phyloP scores from a whole-genome alignment of 2,329 filamentous ascomycete species.

The Chalaropsis thielavioides region DNA sequence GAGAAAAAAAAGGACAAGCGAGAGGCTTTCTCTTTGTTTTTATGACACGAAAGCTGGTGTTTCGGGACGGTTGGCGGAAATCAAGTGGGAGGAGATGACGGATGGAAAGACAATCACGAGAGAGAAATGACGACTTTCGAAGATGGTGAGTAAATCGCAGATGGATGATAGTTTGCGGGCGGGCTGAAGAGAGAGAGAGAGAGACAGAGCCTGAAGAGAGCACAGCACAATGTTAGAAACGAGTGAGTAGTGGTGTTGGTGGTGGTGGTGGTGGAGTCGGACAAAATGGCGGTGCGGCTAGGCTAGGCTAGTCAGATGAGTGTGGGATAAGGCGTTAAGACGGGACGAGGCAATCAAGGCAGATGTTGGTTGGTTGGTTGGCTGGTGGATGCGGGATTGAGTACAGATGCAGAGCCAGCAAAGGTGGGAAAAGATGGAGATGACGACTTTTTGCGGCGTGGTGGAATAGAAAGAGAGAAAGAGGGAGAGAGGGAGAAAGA shows the following conservation, averaged over 20 bases:
- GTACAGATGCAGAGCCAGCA: not conserved
- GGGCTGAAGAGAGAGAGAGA: not conserved
- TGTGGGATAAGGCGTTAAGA: not conserved
- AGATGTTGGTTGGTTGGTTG: not conserved
- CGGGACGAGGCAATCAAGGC: not conserved
- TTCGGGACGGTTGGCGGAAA: not conserved
- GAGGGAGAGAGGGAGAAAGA: not conserved
- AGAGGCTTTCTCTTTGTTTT: not conserved
- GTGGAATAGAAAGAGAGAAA: not conserved
- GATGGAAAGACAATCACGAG: not conserved
- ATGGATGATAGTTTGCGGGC: not conserved
- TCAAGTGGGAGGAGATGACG: not conserved
- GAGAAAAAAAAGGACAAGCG: slow-evolving; percentile 1
- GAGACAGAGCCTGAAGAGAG: not conserved
- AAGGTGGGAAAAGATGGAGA: not conserved
- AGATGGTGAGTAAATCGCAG: not conserved
- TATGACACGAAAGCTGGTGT: not conserved
- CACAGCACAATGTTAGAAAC: not conserved
- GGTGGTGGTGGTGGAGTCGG: not conserved
- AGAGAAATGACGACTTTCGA: slow-evolving; percentile 4
- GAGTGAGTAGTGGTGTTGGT: not conserved
- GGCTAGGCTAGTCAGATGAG: not conserved
- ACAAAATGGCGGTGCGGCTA: not conserved
- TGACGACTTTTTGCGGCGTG: not conserved
- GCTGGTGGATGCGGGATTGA: not conserved